A percentile compares a stretch with the other conserved stretches of the same genome.
phyloP scores from a whole-genome alignment of 2,329 filamentous ascomycete species.

The Fonsecaea nubica region DNA sequence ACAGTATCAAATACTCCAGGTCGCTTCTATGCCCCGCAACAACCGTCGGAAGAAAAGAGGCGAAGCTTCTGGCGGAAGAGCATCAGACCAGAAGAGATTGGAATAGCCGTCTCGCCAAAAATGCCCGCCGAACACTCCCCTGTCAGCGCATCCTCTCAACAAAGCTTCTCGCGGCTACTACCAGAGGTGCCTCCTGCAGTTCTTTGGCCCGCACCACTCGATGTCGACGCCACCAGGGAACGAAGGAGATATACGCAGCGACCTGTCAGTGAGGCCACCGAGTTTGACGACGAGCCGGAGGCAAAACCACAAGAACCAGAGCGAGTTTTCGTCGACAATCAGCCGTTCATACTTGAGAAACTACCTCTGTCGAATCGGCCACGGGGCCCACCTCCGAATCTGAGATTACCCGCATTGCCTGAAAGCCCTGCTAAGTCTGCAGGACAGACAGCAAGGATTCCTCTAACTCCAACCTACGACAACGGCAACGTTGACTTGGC shows the following conservation, averaged over 20 bases:
- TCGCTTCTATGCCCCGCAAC: constrained; percentile 35
- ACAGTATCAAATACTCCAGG: constrained; percentile 17
- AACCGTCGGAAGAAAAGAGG: constrained; percentile 35
- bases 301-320: constrained; percentile 11
- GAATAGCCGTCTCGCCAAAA: constrained; percentile 44
- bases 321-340: constrained; percentile 33
- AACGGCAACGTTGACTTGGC: constrained; percentile 35
- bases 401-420: constrained; percentile 27
- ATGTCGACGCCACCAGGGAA: constrained; percentile 25
- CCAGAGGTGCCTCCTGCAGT: constrained; percentile 46
- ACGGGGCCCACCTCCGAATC: constrained; percentile 21
- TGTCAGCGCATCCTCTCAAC: constrained; percentile 45
- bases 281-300: constrained; percentile 49
- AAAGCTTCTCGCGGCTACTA: constrained; percentile 48
- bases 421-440: constrained; percentile 39
- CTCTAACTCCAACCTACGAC: constrained; percentile 41
- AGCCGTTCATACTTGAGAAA: constrained; percentile 31
- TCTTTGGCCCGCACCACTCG: constrained; percentile 49
- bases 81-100: constrained; percentile 42
- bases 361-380: constrained; percentile 23
- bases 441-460: constrained; percentile 47
- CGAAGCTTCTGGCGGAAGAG: constrained; percentile 42
- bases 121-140: constrained; percentile 42
- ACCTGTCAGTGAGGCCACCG: constrained; percentile 44
- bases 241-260: constrained; percentile 28